Base-by-base conservation (phyloP, 176 grass and related monocot genomes). In the Zizania latifolia region DNA sequence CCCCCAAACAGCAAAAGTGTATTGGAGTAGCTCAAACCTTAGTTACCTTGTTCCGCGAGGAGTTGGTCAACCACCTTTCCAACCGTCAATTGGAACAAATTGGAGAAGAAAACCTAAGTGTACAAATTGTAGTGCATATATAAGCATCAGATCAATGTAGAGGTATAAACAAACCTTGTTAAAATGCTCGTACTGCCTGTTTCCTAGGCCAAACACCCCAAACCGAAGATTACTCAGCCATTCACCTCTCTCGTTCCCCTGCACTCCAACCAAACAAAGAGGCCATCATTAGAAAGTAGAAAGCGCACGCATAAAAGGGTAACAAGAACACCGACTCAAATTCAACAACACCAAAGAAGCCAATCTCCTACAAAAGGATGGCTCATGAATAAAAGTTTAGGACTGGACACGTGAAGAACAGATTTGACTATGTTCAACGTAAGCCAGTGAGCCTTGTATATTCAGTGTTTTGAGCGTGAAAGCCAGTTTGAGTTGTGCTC, bases 171-270 rank as follows among this genome's bases (percentile, higher is more conserved):
- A 86, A 71, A 98, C 94, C 94, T 98, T 94, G 58, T 98, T 98
- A 77, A 98, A 98, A 87, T 94, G 91, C 50, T 94, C 95, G 14
- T 98, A 94, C 68, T 94, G 89, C 77, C 83, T 92, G 56, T 94
- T 98, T 16, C 91, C 86, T 12, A 92, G 84, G 26, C 84, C 91
- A 74, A 98, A 98, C 39, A 98, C 91, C 1, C 63, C 94, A 73
- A 72, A 94, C 50, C 77, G 56, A 60, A 94, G 75, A 69, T 79
- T 76, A 27, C 73, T 83, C 75, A 98, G 50, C 88, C 84, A 94
- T 44, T 80, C 82, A 6, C 28, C 82, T 72, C 66, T 92, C 44
- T 98, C 91, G 37, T 79, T 91, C 24, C 79, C 89, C 76, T 88
- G 70, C 2, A 63, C 10, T 36, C 7, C 1, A 61, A 74, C 53